Percentiles rank a stretch among this genome's conserved stretches.
Conservation (phyloP, 495 filamentous ascomycete species). For the Trichoderma parareesei region DNA sequence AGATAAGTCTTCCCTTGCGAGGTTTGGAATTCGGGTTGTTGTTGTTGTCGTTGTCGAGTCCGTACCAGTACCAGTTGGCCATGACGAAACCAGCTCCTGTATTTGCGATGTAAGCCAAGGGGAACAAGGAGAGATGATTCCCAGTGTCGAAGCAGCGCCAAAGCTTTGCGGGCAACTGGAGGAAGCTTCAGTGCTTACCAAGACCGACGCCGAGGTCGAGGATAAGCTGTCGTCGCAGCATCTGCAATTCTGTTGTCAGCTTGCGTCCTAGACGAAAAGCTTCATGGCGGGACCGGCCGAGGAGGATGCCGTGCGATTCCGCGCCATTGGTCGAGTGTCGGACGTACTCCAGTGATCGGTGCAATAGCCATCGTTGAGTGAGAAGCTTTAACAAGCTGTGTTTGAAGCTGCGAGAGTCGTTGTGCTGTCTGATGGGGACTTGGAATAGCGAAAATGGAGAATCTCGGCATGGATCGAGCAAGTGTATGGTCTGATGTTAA, state of each 20-base stretch:
- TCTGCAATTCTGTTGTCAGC: constrained; percentile 22
- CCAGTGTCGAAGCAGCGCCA: not conserved
- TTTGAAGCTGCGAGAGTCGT: constrained; percentile 4
- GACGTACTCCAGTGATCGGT: constrained; percentile 36
- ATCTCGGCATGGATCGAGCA: constrained; percentile 2
- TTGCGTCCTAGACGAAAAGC: not conserved
- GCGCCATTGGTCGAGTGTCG: not conserved
- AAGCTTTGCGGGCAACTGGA: not conserved
- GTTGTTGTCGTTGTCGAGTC: constrained; percentile 6
- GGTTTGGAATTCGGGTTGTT: not conserved
- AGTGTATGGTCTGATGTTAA: constrained; percentile 10
- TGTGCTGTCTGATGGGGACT: constrained; percentile 22
- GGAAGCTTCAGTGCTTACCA: constrained; percentile 22
- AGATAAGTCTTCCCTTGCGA: not conserved
- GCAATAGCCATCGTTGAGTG: constrained; percentile 34
- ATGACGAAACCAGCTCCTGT: constrained; percentile 36
- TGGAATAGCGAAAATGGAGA: not conserved
- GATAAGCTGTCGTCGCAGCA: constrained; percentile 43
- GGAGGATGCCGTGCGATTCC: not conserved
- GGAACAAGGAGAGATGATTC: not conserved
- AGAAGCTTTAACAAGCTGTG: constrained; percentile 8
- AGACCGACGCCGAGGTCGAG: constrained; percentile 36
- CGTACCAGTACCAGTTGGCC: constrained; percentile 41
- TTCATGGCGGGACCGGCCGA: not conserved
- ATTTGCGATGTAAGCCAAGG: constrained; percentile 13